A percentile compares a stretch with the other conserved stretches of the same genome.
These are phyloP conservation scores for Aspergillus aculeatus DNA, from an alignment of 2,329 filamentous ascomycete genomes.

Conservation along the genomic window DNA sequence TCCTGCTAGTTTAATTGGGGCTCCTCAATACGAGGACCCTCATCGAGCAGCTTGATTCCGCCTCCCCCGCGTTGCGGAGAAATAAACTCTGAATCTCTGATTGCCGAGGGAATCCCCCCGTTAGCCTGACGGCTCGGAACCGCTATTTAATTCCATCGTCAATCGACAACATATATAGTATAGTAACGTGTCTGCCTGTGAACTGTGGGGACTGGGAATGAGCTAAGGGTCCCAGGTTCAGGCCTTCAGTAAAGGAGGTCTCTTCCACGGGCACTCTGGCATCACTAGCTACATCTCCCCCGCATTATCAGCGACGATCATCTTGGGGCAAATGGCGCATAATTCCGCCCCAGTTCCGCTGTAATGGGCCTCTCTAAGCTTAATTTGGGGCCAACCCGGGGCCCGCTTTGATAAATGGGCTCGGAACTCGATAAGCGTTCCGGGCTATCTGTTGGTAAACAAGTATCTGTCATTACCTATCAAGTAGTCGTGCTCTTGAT, in stretches of 20 bases:
- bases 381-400: neutral
- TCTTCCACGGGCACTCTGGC: neutral
- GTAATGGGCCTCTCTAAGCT: neutral
- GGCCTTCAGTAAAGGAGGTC: neutral
- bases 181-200: neutral
- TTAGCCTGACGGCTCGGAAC: neutral
- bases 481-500: neutral
- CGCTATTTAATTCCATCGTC: neutral
- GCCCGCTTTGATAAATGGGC: conserved; percentile 1
- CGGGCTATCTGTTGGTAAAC: conserved; percentile 10
- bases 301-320: conserved; percentile 1
- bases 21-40: neutral
- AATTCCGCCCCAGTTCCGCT: conserved; percentile 6
- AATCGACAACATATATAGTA: neutral
- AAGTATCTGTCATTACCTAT: conserved; percentile 9
- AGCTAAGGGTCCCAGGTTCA: neutral
- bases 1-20: neutral
- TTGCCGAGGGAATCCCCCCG: neutral
- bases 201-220: neutral
- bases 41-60: neutral
- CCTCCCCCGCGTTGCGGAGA: conserved; percentile 7
- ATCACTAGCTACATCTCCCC: neutral
- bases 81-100: neutral
- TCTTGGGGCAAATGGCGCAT: neutral
- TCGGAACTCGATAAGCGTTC: conserved; percentile 21